Conservation (phyloP, 768 basidiomycete genomes). For the Leccinum rimulosum region DNA sequence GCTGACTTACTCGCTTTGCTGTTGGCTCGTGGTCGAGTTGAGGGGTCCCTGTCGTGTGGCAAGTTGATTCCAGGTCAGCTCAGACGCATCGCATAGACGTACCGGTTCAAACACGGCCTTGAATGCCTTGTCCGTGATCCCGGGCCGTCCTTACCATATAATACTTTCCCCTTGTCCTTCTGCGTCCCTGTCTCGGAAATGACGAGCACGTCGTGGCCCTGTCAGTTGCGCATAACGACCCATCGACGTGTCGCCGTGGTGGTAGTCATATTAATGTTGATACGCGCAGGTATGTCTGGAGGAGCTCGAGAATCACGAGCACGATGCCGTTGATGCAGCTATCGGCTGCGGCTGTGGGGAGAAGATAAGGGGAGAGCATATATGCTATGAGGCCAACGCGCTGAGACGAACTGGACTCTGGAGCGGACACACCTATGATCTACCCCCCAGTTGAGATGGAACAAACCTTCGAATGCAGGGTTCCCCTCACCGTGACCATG, state of each 20-base stretch:
- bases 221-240: slow-evolving; percentile 97
- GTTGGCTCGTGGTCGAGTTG: slow-evolving; percentile 22
- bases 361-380: not conserved
- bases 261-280: slow-evolving; percentile 99
- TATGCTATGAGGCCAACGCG: not conserved
- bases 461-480: slow-evolving; percentile 95
- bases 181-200: slow-evolving; percentile 80
- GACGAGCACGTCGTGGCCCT: slow-evolving; percentile 89
- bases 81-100: slow-evolving; percentile 24
- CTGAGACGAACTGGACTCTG: no score
- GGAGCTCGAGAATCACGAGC: slow-evolving; percentile 87
- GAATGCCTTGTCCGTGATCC: slow-evolving; percentile 83
- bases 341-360: slow-evolving; percentile 70
- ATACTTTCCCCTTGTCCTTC: slow-evolving; percentile 65
- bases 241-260: slow-evolving; percentile 98
- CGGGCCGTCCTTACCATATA: slow-evolving; percentile 88
- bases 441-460: slow-evolving; percentile 86
- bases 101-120: slow-evolving; percentile 90
- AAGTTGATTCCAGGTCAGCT: slow-evolving; percentile 3
- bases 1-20: slow-evolving; percentile 32
- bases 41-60: slow-evolving; percentile 25
- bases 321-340: slow-evolving; percentile 99
- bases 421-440: slow-evolving; percentile 68
- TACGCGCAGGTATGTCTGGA: slow-evolving; percentile 83
- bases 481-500: slow-evolving; percentile 81